Percentiles rank a stretch among this genome's conserved stretches.
These are phyloP conservation scores for Asterella californica DNA, from an alignment of 225 moss, liverwort and hornwort species.

Conservation along the genomic window DNA sequence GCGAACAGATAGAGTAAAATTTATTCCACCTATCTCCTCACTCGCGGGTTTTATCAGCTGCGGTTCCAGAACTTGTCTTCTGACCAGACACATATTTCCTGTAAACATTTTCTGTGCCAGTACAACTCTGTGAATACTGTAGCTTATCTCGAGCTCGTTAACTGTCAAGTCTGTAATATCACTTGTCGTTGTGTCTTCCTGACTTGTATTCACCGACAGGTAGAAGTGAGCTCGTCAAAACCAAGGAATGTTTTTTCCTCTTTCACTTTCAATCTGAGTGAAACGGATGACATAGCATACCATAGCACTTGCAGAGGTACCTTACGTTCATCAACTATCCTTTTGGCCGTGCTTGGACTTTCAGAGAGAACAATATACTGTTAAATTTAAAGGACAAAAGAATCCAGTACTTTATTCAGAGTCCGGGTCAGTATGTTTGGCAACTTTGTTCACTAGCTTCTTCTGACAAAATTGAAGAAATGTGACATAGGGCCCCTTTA, in stretches of 20 bases:
- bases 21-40: neutral
- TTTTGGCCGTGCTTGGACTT: neutral
- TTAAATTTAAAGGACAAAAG: neutral
- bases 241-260: constrained; percentile 2
- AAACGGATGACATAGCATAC: constrained; percentile 2
- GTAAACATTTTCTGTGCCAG: neutral
- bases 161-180: neutral
- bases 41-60: neutral
- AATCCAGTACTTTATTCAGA: neutral
- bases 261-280: constrained; percentile 6
- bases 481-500: neutral
- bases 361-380: neutral
- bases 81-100: neutral
- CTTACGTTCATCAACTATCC: no score
- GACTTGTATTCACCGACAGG: neutral
- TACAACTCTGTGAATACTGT: neutral
- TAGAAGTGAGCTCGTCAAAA: neutral
- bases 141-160: neutral
- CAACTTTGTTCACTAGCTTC: neutral
- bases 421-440: neutral
- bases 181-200: neutral
- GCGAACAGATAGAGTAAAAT: neutral
- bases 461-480: neutral
- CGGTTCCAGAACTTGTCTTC: neutral
- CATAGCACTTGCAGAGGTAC: constrained; percentile 6